phyloP scores from a whole-genome alignment of 306 rosid genomes.

The Glycine soja region DNA sequence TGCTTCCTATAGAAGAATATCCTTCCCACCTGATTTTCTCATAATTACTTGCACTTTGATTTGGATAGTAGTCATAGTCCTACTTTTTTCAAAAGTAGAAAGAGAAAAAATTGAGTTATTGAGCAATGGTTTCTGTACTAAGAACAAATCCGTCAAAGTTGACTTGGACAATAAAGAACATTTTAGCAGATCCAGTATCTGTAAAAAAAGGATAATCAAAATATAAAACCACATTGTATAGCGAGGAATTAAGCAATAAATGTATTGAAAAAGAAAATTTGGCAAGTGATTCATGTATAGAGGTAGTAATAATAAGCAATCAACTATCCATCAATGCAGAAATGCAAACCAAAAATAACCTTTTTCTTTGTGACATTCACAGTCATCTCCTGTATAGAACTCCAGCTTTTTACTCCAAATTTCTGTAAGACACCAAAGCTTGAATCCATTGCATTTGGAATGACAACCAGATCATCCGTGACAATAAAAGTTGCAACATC shows the following conservation, averaged over 20 bases:
- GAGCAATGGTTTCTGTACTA: background rate
- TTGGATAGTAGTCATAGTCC: background rate
- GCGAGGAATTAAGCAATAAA: background rate
- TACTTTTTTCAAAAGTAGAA: background rate
- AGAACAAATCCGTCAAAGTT: background rate
- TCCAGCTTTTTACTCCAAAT: background rate
- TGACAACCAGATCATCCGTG: background rate
- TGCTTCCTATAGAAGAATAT: background rate
- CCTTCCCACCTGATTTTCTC: conserved; percentile 11
- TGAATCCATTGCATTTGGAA: background rate
- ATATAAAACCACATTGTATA: background rate
- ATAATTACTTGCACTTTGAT: background rate
- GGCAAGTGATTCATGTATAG: background rate
- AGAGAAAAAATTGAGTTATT: background rate
- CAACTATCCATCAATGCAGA: background rate
- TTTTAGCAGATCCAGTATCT: conserved; percentile 42
- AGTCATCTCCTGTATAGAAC: background rate
- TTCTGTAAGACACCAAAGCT: background rate
- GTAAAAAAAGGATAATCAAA: background rate
- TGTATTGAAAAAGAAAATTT: background rate
- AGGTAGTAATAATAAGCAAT: background rate
- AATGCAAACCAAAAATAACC: background rate
- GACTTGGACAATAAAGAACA: conserved; percentile 6
- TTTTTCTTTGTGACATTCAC: conserved; percentile 10
- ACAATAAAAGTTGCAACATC: conserved; percentile 1